Evolutionary conservation across 2,329 filamentous ascomycete species (phyloP).

Genomic region (Hymenoscyphus fructigenus): DNA sequence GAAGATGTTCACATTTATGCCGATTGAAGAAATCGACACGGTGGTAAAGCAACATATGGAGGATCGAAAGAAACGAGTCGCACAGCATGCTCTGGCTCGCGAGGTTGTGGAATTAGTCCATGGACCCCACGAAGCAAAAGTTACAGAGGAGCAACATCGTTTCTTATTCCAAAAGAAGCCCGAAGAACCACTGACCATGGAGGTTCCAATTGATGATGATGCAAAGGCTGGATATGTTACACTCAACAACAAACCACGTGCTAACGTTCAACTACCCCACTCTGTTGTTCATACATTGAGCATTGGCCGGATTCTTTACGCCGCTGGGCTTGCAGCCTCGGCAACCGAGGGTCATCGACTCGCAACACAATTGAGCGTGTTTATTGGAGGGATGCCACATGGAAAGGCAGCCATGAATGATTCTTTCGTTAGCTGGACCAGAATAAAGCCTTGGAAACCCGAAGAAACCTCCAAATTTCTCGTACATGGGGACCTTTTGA

Average conservation of each 20-base stretch:
- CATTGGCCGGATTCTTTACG: slow-evolving; percentile 59
- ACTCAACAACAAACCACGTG: slow-evolving; percentile 49
- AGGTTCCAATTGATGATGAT: slow-evolving; percentile 10
- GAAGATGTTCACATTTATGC: slow-evolving; percentile 87
- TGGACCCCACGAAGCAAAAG: slow-evolving; percentile 61
- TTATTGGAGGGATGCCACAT: slow-evolving; percentile 56
- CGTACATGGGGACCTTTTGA: slow-evolving; percentile 57
- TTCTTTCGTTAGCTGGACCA: slow-evolving; percentile 58
- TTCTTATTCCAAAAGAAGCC: slow-evolving; percentile 14
- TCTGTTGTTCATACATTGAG: slow-evolving; percentile 54
- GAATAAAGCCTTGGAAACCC: slow-evolving; percentile 58
- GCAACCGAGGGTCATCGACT: slow-evolving; percentile 59
- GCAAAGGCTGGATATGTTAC: slow-evolving; percentile 22
- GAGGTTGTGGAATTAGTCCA: slow-evolving; percentile 83
- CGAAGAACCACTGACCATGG: slow-evolving; percentile 1
- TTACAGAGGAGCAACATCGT: slow-evolving; percentile 57
- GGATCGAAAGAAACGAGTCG: slow-evolving; percentile 69
- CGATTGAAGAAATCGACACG: slow-evolving; percentile 63
- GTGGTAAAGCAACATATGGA: slow-evolving; percentile 67
- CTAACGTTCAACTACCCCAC: slow-evolving; percentile 58
- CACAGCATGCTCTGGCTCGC: slow-evolving; percentile 79
- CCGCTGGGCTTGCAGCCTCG: slow-evolving; percentile 57
- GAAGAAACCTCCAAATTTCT: slow-evolving; percentile 59
- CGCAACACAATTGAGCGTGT: slow-evolving; percentile 54
- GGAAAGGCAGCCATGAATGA: slow-evolving; percentile 45